A percentile compares a stretch with the other conserved stretches of the same genome.
These are phyloP conservation scores for Penicillium italicum DNA, from an alignment of 2,329 filamentous ascomycete genomes.

Conservation along the genomic window DNA sequence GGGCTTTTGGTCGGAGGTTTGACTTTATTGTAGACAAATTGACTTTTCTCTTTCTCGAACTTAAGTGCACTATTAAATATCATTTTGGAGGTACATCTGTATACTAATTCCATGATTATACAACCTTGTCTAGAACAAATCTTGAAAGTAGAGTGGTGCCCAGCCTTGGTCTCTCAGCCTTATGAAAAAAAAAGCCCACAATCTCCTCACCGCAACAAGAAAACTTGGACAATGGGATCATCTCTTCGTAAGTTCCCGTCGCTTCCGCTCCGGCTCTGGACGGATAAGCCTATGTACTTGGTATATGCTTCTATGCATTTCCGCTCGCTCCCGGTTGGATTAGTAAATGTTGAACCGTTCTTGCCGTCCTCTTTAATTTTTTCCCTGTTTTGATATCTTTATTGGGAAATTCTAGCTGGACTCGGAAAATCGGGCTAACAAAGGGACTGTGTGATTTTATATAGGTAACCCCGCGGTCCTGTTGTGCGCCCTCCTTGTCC, in stretches of 20 bases:
- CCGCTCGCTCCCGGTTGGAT: constrained; percentile 28
- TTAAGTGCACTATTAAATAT: not conserved
- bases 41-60: not conserved
- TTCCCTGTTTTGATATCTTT: not conserved
- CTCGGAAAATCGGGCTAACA: constrained; percentile 10
- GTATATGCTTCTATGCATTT: constrained; percentile 19
- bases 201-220: constrained; percentile 7
- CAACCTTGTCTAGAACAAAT: not conserved
- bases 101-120: not conserved
- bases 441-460: constrained; percentile 5
- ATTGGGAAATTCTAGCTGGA: constrained; percentile 4
- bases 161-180: not conserved
- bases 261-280: constrained; percentile 22
- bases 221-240: constrained; percentile 23
- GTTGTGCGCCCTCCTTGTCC: constrained; percentile 11
- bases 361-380: constrained; percentile 7
- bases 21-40: not conserved
- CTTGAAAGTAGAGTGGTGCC: not conserved
- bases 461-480: constrained; percentile 14
- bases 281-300: constrained; percentile 21
- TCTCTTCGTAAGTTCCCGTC: constrained; percentile 21
- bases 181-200: not conserved
- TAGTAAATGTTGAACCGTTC: constrained; percentile 5
- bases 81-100: not conserved
- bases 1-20: too few species aligned